These are phyloP conservation scores for Prunus dulcis DNA, from an alignment of 306 rosid genomes.

Conservation along the genomic window DNA sequence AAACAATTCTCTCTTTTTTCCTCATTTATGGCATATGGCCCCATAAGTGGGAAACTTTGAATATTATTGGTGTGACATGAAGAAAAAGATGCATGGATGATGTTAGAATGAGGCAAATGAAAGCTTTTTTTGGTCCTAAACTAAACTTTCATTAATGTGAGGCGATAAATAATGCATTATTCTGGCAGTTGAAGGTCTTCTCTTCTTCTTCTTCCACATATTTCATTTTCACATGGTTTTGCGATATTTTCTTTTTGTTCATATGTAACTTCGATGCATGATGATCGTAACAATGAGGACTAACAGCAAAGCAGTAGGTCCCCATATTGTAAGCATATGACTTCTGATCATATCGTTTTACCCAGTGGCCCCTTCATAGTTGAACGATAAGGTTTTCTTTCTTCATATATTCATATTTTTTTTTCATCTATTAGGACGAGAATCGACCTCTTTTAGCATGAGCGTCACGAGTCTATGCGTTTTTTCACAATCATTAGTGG, in stretches of 20 bases:
- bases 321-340: neutral
- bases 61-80: conserved; percentile 42
- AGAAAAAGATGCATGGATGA: conserved; percentile 29
- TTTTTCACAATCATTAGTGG: neutral
- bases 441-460: neutral
- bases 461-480: neutral
- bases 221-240: conserved; percentile 31
- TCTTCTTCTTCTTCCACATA: conserved; percentile 37
- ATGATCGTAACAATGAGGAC: conserved; percentile 24
- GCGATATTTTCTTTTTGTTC: conserved; percentile 21
- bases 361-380: conserved; percentile 8
- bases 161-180: conserved; percentile 24
- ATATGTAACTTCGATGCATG: neutral
- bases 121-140: conserved; percentile 35
- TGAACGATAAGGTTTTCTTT: neutral
- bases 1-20: neutral
- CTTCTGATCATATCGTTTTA: conserved; percentile 18
- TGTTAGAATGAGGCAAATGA: conserved; percentile 29
- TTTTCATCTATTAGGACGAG: neutral
- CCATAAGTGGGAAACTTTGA: conserved; percentile 31
- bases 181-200: conserved; percentile 48
- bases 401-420: neutral
- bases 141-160: conserved; percentile 7
- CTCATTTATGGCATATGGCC: conserved; percentile 49
- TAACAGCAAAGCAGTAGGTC: conserved; percentile 16